Evolutionary conservation across 495 filamentous ascomycete genomes (phyloP).

Genomic region (Diplogelasinospora grovesii): DNA sequence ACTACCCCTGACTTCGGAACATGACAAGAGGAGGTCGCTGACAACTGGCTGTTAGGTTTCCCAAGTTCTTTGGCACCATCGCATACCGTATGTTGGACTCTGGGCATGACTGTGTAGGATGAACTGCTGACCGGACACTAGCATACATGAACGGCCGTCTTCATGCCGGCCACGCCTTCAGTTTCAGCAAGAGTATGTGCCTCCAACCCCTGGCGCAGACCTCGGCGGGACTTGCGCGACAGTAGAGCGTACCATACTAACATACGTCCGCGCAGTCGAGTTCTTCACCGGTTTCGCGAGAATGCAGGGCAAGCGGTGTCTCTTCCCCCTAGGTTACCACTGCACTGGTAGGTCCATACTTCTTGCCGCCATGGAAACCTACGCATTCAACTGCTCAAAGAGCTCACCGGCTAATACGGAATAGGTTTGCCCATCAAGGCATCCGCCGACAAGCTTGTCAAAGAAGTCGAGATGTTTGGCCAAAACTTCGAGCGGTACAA

Average conservation of each 20-base stretch:
- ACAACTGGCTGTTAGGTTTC: constrained; percentile 27
- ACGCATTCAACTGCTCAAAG: no score
- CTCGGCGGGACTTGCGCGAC: no score
- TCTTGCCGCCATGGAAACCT: no score
- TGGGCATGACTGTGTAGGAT: neutral
- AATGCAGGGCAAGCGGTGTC: constrained; percentile 79
- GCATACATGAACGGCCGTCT: constrained; percentile 91
- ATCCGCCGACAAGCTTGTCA: constrained; percentile 86
- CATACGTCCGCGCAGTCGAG: no score
- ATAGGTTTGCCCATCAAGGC: constrained; percentile 99
- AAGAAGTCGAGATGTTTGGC: constrained; percentile 90
- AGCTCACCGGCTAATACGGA: no score
- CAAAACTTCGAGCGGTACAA: constrained; percentile 74
- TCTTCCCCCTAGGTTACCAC: constrained; percentile 92
- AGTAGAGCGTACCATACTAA: no score
- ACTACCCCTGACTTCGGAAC: no score
- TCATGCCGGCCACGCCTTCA: constrained; percentile 89
- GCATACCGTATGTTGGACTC: constrained; percentile 57
- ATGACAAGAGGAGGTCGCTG: neutral
- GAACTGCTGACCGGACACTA: constrained; percentile 1
- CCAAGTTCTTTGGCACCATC: constrained; percentile 91
- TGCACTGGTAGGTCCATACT: constrained; percentile 96
- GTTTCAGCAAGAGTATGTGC: constrained; percentile 73
- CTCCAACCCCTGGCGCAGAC: no score
- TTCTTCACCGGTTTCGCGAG: constrained; percentile 76